Percentiles rank a stretch among this genome's conserved stretches.
These are phyloP conservation scores for Penicillium silybi DNA, from an alignment of 495 filamentous ascomycete genomes.

Conservation along the genomic window DNA sequence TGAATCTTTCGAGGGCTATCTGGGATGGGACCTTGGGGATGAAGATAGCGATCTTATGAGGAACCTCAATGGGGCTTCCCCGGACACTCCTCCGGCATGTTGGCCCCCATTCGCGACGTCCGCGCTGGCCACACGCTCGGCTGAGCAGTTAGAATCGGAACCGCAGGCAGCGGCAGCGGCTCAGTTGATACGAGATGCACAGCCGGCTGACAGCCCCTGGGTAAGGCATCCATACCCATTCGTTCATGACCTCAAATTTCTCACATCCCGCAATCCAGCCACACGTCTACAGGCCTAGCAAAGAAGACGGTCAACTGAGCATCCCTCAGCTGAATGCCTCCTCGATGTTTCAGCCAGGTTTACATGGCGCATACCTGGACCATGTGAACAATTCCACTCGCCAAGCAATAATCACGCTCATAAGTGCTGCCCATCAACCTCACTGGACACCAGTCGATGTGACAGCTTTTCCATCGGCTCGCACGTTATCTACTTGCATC, in stretches of 20 bases:
- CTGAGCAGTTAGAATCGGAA: background rate
- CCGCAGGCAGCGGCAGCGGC: background rate
- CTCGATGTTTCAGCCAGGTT: background rate
- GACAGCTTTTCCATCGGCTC: conserved; percentile 1
- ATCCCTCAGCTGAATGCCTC: background rate
- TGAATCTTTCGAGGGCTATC: conserved; percentile 1
- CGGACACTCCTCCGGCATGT: conserved; percentile 2
- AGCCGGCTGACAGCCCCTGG: conserved; percentile 4
- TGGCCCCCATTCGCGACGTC: background rate
- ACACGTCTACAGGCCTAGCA: conserved; percentile 3
- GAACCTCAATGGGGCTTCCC: conserved; percentile 1
- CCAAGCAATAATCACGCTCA: conserved; percentile 2
- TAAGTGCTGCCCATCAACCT: conserved; percentile 1
- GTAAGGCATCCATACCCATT: background rate
- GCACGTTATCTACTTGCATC: conserved; percentile 1
- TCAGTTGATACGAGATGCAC: conserved; percentile 4
- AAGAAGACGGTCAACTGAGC: conserved; percentile 1
- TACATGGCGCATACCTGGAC: conserved; percentile 1
- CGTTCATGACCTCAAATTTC: background rate
- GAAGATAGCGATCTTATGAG: background rate
- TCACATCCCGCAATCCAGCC: conserved; percentile 1
- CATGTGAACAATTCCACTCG: conserved; percentile 2
- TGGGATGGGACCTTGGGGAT: conserved; percentile 4
- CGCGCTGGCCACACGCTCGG: background rate
- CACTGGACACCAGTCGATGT: conserved; percentile 6